Evolutionary conservation across 331 rosid species (phyloP), one percentile per base, ranked within the genome.

Genomic region (Malus hybrid): DNA sequence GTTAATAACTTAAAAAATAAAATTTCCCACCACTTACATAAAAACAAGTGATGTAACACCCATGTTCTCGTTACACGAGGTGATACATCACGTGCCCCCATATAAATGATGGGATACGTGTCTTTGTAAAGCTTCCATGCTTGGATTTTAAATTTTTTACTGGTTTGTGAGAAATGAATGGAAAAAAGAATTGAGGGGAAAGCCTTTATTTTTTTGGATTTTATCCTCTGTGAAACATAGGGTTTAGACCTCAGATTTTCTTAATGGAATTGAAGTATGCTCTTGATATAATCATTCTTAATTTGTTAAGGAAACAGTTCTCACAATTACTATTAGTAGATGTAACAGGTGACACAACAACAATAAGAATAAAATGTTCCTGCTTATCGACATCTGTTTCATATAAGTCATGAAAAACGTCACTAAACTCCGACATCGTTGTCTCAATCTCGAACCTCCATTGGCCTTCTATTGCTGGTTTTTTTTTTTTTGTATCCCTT

Each of bases 401-500:
- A 60, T 86, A 92, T 42, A 91, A 68, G 62, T 91, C 92, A 11
- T 79, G 62, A 69, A 90, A 94, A 80, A 81, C 87, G 39, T 85
- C 83, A 46, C 59, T 73, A 73, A 91, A 83, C 24, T 63, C 81
- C 65, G 50, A 73, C 33, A 84, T 50, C 83, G 87, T 54, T 59
- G 79, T 79, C 96, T 57, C 95, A 90, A 81, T 88, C 91, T 83
- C 89, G 84, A 79, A 90, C 99, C 75, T 91, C 97, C 39, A 86
- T 85, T 85, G 97, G 97, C 77, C 89, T 90, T 85, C 96, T 91
- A 57, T 80, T 92, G 79, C 87, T 94, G 76, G 99, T 94, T 79
- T 67, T 79, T 65, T 48, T 22, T 22, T 46, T 69, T n/a, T 39
- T 2, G 46, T 28, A 28, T 22, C 60, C n/a, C 73, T 44, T 32